These are phyloP conservation scores for Tinospora cordifolia DNA, from an alignment of 164 flowering plant genomes.

Conservation along the genomic window DNA sequence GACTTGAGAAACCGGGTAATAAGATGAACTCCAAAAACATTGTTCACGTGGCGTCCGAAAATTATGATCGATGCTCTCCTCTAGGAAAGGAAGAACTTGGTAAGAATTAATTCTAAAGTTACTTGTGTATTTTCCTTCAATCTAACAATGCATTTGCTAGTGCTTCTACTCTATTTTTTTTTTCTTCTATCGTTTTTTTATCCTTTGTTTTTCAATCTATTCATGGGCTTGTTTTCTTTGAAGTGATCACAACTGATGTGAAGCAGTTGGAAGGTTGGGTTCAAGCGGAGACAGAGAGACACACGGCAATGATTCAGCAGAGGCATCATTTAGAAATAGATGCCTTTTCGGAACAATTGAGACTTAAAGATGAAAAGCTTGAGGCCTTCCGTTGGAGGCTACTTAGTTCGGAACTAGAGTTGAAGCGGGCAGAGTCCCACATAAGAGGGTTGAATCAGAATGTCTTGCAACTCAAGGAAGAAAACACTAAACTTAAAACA, in stretches of 20 bases:
- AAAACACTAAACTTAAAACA: constrained; percentile 52
- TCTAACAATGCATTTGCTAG: not conserved
- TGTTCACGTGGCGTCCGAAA: not conserved
- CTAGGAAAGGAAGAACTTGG: constrained; percentile 34
- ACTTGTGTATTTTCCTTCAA: not conserved
- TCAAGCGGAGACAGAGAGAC: constrained; percentile 47
- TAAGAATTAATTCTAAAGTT: constrained; percentile 25
- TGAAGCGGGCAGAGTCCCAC: constrained; percentile 58
- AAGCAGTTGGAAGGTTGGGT: constrained; percentile 50
- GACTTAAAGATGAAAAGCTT: constrained; percentile 71
- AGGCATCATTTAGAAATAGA: constrained; percentile 67
- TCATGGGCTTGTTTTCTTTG: constrained; percentile 6
- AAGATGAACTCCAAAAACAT: constrained; percentile 11
- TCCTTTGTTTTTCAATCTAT: not conserved
- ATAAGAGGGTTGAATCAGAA: constrained; percentile 49
- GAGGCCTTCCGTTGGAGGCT: constrained; percentile 67
- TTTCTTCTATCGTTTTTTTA: too few species aligned
- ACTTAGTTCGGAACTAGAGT: constrained; percentile 71
- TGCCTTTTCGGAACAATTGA: constrained; percentile 73
- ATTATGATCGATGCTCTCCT: constrained; percentile 21
- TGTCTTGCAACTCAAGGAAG: constrained; percentile 42
- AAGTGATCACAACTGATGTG: constrained; percentile 31
- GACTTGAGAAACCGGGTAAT: constrained; percentile 31
- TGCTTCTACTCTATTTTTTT: not conserved
- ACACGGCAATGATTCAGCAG: constrained; percentile 38